Evolutionary conservation across 1,139 yeast species (phyloP), one percentile per base, ranked within the genome.

Genomic region (Entelexis sorbosivorans): DNA sequence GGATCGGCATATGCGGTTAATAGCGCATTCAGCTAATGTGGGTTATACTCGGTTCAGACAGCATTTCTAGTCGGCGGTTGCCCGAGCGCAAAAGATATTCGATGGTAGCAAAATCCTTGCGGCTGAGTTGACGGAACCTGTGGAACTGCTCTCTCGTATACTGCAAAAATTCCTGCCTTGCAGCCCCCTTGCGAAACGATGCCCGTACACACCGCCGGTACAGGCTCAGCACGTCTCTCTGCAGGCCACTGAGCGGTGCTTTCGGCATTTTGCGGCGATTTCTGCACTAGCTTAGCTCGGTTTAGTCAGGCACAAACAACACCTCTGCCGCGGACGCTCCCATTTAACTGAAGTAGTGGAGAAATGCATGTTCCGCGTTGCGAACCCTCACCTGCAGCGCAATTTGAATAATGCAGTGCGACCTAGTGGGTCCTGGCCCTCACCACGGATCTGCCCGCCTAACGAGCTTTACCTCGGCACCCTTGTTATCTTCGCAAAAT

Each of bases 71-170:
- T 63, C 82, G 73, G 62, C 82, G 77, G 56, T 76, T 73, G 2
- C 97, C 98, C 11, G 76, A 75, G 52, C 98, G 71, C 38, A 91
- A 66, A 45, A 91, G 70, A 67, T 88, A 91, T 64, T 91, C 98
- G 48, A 91, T 79, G 1, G 95, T 85, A 35, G 82, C 74, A 64
- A 89, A 89, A 62, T 86, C 95, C 61, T 86, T 82, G 63, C 85
- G 80, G 33, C 84, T 79, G 16, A 89, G 66, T 32, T 66, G 61
- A 46, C 71, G 69, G 64, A 81, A 73, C 60, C 78, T 78, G n/a
- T 64, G 69, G 64, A 91, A 91, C 63, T 86, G 94, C 13, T 61
- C 64, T 45, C 81, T 73, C 9, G 75, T 64, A 60, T 68, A 76
- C 3, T 44, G 50, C 14, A 58, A 52, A 54, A 67, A 69, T 42